Conservation (phyloP, 2,329 filamentous ascomycete species). For the Ophiostoma triangulosporum region DNA sequence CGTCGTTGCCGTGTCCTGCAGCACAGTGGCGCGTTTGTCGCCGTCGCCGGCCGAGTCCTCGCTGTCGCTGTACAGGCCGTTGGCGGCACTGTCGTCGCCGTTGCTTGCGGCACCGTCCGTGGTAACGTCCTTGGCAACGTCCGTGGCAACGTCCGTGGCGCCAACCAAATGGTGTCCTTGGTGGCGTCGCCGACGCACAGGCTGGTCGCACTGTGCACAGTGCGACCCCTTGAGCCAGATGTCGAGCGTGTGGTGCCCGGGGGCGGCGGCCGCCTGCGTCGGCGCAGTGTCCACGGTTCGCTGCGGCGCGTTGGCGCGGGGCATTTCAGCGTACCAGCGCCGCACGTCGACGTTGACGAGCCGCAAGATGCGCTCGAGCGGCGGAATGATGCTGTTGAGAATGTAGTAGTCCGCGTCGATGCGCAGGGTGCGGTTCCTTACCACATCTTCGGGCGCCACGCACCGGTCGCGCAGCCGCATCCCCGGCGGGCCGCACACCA, state of each 20-base stretch:
- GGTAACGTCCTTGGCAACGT: too few relatives aligned
- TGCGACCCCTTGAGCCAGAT: constrained; percentile 75
- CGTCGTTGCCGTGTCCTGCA: background rate
- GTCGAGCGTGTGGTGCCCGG: constrained; percentile 63
- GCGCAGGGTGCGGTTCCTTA: constrained; percentile 55
- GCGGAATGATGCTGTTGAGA: constrained; percentile 85
- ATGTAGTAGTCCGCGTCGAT: constrained; percentile 97
- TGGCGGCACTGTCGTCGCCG: background rate
- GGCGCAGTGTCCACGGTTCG: constrained; percentile 28
- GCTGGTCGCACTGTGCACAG: constrained; percentile 62
- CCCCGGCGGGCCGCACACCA: constrained; percentile 76
- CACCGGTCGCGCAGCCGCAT: constrained; percentile 79
- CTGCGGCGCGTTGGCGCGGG: constrained; percentile 56
- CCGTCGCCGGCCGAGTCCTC: background rate
- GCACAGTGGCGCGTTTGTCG: background rate
- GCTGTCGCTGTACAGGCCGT: background rate
- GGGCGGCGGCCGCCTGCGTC: constrained; percentile 16
- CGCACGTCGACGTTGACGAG: constrained; percentile 78
- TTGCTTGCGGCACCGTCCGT: background rate
- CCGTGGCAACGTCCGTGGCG: too few relatives aligned
- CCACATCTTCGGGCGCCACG: constrained; percentile 70
- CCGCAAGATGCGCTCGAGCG: constrained; percentile 91
- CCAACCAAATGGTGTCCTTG: background rate
- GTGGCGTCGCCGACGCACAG: constrained; percentile 23
- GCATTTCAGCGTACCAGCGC: constrained; percentile 94